Percentiles rank a stretch among this genome's conserved stretches.
phyloP scores from a whole-genome alignment of 768 basidiomycete species.

The Tulasnella sp. region DNA sequence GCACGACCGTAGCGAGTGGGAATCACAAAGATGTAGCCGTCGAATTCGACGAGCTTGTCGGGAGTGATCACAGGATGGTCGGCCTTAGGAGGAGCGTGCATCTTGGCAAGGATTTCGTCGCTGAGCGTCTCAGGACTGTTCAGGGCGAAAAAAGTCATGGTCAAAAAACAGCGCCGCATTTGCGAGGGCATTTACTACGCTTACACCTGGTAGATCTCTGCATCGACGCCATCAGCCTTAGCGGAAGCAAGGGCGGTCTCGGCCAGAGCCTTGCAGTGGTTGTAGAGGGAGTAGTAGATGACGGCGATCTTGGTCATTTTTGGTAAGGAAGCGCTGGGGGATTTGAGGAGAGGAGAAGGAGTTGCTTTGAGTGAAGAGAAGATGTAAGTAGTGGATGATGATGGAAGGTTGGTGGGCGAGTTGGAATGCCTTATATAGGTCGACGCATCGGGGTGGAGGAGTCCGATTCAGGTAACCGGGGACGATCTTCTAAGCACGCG shows the following conservation, averaged over 20 bases:
- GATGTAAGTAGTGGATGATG: background rate
- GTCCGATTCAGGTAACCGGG: background rate
- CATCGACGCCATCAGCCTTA: slow-evolving; percentile 39
- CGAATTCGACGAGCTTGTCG: slow-evolving; percentile 37
- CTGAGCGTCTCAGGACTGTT: slow-evolving; percentile 42
- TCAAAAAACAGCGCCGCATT: slow-evolving; percentile 38
- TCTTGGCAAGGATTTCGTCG: slow-evolving; percentile 40
- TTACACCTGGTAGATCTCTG: slow-evolving; percentile 39
- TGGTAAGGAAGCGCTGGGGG: background rate
- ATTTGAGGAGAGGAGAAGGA: background rate
- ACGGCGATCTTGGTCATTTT: slow-evolving; percentile 31
- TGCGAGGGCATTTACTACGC: background rate
- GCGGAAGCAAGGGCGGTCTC: slow-evolving; percentile 38
- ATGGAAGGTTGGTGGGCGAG: background rate
- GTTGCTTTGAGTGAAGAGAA: background rate
- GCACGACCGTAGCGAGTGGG: slow-evolving; percentile 41
- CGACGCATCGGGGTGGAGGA: background rate
- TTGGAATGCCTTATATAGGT: background rate
- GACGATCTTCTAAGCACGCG: background rate
- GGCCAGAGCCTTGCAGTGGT: slow-evolving; percentile 39
- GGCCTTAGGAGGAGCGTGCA: slow-evolving; percentile 39
- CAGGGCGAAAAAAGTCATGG: slow-evolving; percentile 42
- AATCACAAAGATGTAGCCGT: slow-evolving; percentile 40
- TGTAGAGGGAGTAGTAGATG: slow-evolving; percentile 38
- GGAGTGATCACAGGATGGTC: slow-evolving; percentile 40